A percentile compares a stretch with the other conserved stretches of the same genome.
phyloP scores from a whole-genome alignment of 2,329 filamentous ascomycete genomes.

The Exophiala alcalophila region DNA sequence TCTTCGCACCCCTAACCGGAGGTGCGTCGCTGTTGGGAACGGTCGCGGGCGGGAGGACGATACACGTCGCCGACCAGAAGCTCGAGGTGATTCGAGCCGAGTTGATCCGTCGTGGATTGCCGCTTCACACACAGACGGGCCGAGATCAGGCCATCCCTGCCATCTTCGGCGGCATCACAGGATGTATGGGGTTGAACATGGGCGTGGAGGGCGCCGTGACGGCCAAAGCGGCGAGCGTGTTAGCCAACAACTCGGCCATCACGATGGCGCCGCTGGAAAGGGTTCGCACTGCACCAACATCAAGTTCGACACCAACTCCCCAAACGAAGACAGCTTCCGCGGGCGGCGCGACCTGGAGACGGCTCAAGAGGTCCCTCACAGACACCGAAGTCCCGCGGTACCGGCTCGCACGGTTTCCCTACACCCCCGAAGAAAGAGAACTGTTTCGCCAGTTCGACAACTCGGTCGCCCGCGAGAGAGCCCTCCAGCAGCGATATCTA shows the following conservation, averaged over 20 bases:
- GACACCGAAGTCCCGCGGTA: constrained; percentile 1
- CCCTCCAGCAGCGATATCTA: constrained; percentile 4
- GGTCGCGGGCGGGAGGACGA: constrained; percentile 5
- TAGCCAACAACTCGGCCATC: constrained; percentile 1
- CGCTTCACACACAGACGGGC: constrained; percentile 8
- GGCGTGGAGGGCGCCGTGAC: constrained; percentile 8
- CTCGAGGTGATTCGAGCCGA: constrained; percentile 8
- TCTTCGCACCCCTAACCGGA: constrained; percentile 6
- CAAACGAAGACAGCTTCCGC: no score
- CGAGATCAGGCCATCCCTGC: constrained; percentile 6
- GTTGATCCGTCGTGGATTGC: constrained; percentile 2
- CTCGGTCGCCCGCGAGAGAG: constrained; percentile 1
- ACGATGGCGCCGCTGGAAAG: constrained; percentile 1
- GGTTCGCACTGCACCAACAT: constrained; percentile 4
- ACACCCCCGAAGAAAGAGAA: constrained; percentile 5
- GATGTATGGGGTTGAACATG: constrained; percentile 2
- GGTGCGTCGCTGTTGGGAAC: constrained; percentile 5
- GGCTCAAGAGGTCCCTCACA: constrained; percentile 8
- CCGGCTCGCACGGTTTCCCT: constrained; percentile 3
- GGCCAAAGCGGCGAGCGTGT: constrained; percentile 2
- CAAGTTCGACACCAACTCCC: background rate
- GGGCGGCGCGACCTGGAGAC: background rate
- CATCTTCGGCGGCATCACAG: constrained; percentile 4
- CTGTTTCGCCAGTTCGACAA: constrained; percentile 9
- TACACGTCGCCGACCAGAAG: constrained; percentile 9